A percentile compares a stretch with the other conserved stretches of the same genome.
Conservation (phyloP, 2,329 filamentous ascomycete species). For the Neopestalotiopsis rosae region DNA sequence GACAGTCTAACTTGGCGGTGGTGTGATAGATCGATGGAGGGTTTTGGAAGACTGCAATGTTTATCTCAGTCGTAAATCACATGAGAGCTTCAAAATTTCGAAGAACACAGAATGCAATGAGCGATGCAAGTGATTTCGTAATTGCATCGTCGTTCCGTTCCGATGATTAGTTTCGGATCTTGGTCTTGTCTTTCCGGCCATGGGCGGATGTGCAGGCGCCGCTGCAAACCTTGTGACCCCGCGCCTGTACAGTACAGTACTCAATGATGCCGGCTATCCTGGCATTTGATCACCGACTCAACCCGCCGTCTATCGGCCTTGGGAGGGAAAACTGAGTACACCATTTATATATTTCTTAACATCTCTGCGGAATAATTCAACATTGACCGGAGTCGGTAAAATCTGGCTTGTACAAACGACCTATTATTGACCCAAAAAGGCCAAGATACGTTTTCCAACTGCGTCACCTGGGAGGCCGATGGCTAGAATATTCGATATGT, state of each 20-base stretch:
- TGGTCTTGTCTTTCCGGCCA: neutral
- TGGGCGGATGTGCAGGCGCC: neutral
- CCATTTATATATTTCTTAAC: too few relatives aligned
- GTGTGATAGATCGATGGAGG: neutral
- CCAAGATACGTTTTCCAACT: slow-evolving; percentile 13
- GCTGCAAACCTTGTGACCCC: neutral
- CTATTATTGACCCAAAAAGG: neutral
- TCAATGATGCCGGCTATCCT: too few relatives aligned
- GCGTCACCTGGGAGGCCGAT: neutral
- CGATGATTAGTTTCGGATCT: slow-evolving; percentile 1
- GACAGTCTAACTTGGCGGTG: neutral
- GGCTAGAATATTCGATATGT: slow-evolving; percentile 8
- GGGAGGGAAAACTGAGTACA: too few relatives aligned
- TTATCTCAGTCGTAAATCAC: neutral
- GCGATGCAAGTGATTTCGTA: neutral
- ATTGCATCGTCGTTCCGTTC: slow-evolving; percentile 10
- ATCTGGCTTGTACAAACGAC: too few relatives aligned
- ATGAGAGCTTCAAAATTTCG: neutral
- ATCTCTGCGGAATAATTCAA: too few relatives aligned
- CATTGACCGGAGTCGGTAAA: neutral
- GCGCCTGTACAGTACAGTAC: neutral
- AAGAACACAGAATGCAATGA: neutral
- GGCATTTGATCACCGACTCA: too few relatives aligned
- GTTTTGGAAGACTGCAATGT: neutral
- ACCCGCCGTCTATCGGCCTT: too few relatives aligned